Conservation (phyloP, 176 grass and related monocot genomes). For the Carex parvula region DNA sequence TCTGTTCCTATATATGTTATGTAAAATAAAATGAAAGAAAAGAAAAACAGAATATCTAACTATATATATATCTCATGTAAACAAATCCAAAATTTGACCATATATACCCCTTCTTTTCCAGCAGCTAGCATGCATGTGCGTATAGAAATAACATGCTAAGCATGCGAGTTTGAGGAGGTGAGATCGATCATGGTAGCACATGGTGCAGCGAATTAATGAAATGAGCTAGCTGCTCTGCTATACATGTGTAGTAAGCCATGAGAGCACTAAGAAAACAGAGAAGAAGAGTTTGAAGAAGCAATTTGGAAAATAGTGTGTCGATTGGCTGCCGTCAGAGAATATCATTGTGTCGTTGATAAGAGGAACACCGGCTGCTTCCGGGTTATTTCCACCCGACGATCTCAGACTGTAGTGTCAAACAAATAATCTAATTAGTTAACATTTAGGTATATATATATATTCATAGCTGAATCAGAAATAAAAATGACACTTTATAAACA, state of each 20-base stretch:
- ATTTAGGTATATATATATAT: neutral
- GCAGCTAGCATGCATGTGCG: neutral
- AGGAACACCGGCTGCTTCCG: slow-evolving; percentile 16
- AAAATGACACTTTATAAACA: too few species aligned
- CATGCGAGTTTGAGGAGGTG: neutral
- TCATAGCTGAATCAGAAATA: too few species aligned
- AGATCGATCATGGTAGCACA: neutral
- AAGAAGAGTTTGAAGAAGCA: slow-evolving; percentile 1
- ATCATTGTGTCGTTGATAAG: slow-evolving; percentile 13
- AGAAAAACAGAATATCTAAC: neutral
- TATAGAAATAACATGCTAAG: neutral
- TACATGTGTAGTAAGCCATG: slow-evolving; percentile 1
- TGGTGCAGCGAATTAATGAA: neutral
- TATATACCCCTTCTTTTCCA: neutral
- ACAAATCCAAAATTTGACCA: neutral
- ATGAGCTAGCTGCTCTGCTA: slow-evolving; percentile 24
- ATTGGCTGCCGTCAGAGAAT: slow-evolving; percentile 2
- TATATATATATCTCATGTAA: neutral
- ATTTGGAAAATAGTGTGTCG: neutral
- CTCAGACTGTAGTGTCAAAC: slow-evolving; percentile 23
- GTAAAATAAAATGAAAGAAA: neutral
- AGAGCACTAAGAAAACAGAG: neutral
- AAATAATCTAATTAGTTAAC: neutral
- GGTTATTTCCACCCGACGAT: slow-evolving; percentile 32
- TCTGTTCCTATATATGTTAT: neutral